Evolutionary conservation across 2,329 filamentous ascomycete species (phyloP).

Genomic region (Sporothrix brasiliensis): DNA sequence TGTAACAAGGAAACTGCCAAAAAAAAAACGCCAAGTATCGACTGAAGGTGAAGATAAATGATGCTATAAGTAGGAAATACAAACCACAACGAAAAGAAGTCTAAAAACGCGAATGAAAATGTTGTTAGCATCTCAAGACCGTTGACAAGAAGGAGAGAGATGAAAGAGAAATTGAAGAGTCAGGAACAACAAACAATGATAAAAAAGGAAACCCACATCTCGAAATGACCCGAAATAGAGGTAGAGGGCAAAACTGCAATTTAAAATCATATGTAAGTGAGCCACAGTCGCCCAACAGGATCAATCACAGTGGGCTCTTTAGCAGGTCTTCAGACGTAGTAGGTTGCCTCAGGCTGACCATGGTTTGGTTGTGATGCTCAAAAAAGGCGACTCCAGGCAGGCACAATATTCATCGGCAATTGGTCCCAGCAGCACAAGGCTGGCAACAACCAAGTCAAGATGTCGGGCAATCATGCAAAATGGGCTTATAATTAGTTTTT

Average conservation of each 20-base stretch:
- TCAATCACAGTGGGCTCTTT: not conserved
- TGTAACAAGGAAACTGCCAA: not conserved
- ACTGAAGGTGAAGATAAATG: too few relatives aligned
- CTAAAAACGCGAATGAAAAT: too few relatives aligned
- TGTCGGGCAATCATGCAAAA: slow-evolving; percentile 1
- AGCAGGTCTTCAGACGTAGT: not conserved
- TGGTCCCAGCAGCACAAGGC: not conserved
- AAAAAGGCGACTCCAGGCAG: not conserved
- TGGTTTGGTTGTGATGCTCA: not conserved
- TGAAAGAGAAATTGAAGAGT: too few relatives aligned
- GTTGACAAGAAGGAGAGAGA: too few relatives aligned
- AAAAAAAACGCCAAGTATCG: not conserved
- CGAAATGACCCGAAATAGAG: too few relatives aligned
- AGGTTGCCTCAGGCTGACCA: not conserved
- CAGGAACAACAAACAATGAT: not conserved
- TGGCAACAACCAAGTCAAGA: not conserved
- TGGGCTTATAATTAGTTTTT: not conserved
- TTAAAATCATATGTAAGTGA: not conserved
- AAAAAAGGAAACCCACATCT: not conserved
- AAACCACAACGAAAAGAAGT: too few relatives aligned
- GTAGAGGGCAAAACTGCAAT: not conserved
- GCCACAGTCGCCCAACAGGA: not conserved
- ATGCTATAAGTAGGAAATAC: too few relatives aligned
- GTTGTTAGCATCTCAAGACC: too few relatives aligned
- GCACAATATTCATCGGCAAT: not conserved